A percentile compares a stretch with the other conserved stretches of the same genome.
Conservation (phyloP, 1,284 basidiomycete genomes). For the Trametes pubescens region DNA sequence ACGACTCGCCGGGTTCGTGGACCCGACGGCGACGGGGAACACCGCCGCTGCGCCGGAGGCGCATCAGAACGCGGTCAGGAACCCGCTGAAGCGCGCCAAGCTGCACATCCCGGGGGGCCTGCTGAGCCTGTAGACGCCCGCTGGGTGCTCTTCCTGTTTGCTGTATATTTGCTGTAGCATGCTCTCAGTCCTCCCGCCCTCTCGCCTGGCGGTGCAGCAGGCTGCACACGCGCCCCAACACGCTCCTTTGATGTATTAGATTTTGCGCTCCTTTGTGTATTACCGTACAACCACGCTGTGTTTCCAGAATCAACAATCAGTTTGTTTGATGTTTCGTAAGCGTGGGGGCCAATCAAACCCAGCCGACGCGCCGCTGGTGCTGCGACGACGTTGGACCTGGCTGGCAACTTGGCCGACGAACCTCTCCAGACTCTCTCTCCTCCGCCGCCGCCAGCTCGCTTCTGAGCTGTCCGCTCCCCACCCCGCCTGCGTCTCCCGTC, state of each 20-base stretch:
- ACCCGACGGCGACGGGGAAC: constrained; percentile 5
- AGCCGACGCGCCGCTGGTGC: constrained; percentile 30
- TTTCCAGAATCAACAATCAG: constrained; percentile 32
- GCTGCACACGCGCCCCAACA: constrained; percentile 12
- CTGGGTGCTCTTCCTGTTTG: constrained; percentile 40
- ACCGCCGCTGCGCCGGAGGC: constrained; percentile 21
- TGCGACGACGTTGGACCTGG: constrained; percentile 21
- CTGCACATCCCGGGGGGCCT: too few species aligned
- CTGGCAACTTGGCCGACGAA: constrained; percentile 24
- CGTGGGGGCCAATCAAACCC: constrained; percentile 37
- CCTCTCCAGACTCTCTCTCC: constrained; percentile 2
- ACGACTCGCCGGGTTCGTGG: constrained; percentile 14
- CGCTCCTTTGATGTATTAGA: constrained; percentile 22
- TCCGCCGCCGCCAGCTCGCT: constrained; percentile 31
- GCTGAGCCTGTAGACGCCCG: too few species aligned
- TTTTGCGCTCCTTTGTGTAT: constrained; percentile 8
- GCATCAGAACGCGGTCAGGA: constrained; percentile 24
- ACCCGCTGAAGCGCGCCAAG: constrained; percentile 40
- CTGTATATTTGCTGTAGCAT: background rate
- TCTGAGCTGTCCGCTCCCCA: constrained; percentile 31
- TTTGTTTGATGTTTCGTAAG: constrained; percentile 38
- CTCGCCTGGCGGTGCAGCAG: background rate
- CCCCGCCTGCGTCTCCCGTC: constrained; percentile 15
- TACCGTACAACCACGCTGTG: constrained; percentile 2
- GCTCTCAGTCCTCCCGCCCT: background rate